A percentile compares a stretch with the other conserved stretches of the same genome.
Evolutionary conservation across 805 yeast species (phyloP).

Genomic region (Metschnikowia noctiluminum): DNA sequence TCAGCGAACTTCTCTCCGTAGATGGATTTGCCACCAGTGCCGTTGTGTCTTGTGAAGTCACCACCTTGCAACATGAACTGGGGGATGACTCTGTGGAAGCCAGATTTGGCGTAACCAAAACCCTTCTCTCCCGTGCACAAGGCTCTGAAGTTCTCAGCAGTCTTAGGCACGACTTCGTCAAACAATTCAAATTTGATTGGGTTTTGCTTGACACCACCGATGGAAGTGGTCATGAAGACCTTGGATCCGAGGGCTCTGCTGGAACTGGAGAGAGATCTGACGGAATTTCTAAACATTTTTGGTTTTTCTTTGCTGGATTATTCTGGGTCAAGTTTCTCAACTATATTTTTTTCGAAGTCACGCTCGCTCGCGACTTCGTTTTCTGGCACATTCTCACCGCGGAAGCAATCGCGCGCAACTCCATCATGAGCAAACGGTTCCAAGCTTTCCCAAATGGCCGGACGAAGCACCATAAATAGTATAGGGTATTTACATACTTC

Average conservation of each 20-base stretch:
- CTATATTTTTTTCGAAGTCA: too few relatives aligned
- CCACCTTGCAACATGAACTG: constrained; percentile 88
- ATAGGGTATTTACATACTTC: not conserved
- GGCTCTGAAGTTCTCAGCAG: constrained; percentile 84
- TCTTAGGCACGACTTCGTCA: constrained; percentile 82
- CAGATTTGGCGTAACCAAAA: constrained; percentile 49
- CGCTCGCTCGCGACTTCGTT: too few relatives aligned
- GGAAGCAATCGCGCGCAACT: too few relatives aligned
- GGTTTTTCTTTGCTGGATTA: not conserved
- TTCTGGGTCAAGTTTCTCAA: too few relatives aligned
- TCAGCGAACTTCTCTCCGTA: constrained; percentile 72
- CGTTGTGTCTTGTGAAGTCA: constrained; percentile 67
- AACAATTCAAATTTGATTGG: constrained; percentile 42
- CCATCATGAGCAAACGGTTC: too few relatives aligned
- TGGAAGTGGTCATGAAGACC: constrained; percentile 55
- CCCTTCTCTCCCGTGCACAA: constrained; percentile 50
- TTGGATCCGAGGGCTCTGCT: constrained; percentile 47
- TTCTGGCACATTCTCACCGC: too few relatives aligned
- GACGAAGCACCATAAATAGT: not conserved
- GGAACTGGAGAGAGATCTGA: constrained; percentile 51
- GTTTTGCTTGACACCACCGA: constrained; percentile 27
- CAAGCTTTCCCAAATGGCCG: too few relatives aligned
- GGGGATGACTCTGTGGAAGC: constrained; percentile 74
- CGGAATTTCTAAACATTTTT: constrained; percentile 12
- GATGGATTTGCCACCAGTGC: constrained; percentile 75